Base-by-base conservation (phyloP, 306 rosid genomes). In the Quercus ilex region DNA sequence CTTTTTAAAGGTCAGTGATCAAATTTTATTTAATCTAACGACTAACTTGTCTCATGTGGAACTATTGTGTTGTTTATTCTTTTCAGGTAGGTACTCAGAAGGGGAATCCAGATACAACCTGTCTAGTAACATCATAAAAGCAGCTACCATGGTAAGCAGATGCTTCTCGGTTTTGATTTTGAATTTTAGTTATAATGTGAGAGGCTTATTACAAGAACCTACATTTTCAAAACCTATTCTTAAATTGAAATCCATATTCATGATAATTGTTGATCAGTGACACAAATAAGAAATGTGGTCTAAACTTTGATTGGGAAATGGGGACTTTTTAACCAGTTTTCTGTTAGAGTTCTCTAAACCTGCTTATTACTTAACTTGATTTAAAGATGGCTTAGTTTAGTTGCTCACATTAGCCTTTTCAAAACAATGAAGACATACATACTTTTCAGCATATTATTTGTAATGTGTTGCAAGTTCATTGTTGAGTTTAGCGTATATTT, bases 91-190 rank as follows among this genome's bases (percentile, higher is more conserved):
- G 79, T 94, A 91, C 88, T 81, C 88, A 58, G 97, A 92, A 90
- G 99, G 97, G 77, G 97, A 94, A 84, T 94, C 95, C 33, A 87
- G 97, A 86, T 91, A 94, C 85, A 91, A 87, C 84, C 81, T 89
- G 71, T 87, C 93, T 57, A 84, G 83, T 75, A 83, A 80, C 63
- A 68, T 56, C 75, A 74, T 87, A 78, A 81, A 81, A 83, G 86
- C 85, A 55, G 97, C 97, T 58, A 79, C 92, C 56, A 69, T 19
- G 91, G 99, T 91, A 85, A 60, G 80, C 72, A 65, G 28, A 70
- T 85, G 75, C 74, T 13, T 73, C 65, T 49, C 20, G 35, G 68
- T 55, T 76, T 78, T 72, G 58, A 67, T 55, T 76, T 78, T 72
- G 58, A 67, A 63, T 55, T 55, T 59, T 55, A 35, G 55, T 2